Conservation (phyloP, 495 filamentous ascomycete genomes). For the Lindgomyces ingoldianus region DNA sequence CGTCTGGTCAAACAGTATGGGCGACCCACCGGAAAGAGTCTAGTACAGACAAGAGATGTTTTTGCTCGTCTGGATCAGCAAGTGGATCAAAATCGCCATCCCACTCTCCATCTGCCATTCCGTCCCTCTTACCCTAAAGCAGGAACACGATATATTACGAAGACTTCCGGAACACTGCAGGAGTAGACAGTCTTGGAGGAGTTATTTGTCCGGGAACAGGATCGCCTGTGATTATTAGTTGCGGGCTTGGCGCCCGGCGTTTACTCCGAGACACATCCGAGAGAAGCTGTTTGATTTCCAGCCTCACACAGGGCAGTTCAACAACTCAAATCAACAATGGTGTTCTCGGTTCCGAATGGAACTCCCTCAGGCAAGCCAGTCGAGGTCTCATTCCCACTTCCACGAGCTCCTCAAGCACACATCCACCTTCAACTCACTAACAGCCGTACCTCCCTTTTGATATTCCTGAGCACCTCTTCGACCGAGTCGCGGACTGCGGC, state of each 20-base stretch:
- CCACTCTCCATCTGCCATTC: slow-evolving; percentile 29
- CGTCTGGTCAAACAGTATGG: not conserved
- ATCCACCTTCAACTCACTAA: slow-evolving; percentile 77
- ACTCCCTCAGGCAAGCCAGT: slow-evolving; percentile 48
- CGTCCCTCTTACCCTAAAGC: not conserved
- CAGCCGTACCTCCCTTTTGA: slow-evolving; percentile 62
- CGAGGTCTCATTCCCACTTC: slow-evolving; percentile 77
- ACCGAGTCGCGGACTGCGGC: slow-evolving; percentile 52
- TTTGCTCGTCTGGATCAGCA: slow-evolving; percentile 71
- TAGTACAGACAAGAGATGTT: slow-evolving; percentile 72
- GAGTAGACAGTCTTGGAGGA: too few relatives aligned
- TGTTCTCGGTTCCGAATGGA: not conserved
- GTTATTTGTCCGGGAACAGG: too few relatives aligned
- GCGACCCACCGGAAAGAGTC: slow-evolving; percentile 81
- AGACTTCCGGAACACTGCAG: too few relatives aligned
- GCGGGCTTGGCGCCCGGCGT: too few relatives aligned
- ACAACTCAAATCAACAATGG: slow-evolving; percentile 18
- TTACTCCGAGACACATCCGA: slow-evolving; percentile 22
- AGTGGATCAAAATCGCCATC: slow-evolving; percentile 53
- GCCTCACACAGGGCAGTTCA: not conserved
- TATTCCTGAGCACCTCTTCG: slow-evolving; percentile 75
- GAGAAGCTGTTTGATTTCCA: not conserved
- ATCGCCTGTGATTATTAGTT: too few relatives aligned
- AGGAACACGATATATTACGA: too few relatives aligned
- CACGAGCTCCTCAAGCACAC: slow-evolving; percentile 71